Evolutionary conservation across 2,329 filamentous ascomycete species (phyloP).

Genomic region (Didymella glomerata): DNA sequence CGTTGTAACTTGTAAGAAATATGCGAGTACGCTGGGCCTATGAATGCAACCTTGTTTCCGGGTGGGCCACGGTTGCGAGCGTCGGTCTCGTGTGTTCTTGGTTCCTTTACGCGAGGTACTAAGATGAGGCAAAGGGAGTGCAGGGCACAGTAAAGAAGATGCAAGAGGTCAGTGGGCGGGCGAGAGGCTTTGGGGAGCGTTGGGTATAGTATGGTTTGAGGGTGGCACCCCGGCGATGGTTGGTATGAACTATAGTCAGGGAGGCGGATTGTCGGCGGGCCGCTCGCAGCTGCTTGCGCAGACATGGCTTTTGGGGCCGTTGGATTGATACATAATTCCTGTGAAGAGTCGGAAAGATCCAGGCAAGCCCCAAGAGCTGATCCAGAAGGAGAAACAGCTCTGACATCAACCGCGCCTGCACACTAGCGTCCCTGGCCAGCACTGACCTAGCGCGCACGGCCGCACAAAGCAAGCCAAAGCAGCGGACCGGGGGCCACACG

Average conservation of each 20-base stretch:
- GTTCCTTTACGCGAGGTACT: conserved; percentile 2
- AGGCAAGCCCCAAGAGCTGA: conserved; percentile 52
- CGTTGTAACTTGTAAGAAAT: conserved; percentile 35
- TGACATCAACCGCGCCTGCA: conserved; percentile 49
- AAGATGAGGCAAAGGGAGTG: conserved; percentile 30
- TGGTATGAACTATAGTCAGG: conserved; percentile 21
- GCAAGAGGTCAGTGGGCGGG: conserved; percentile 17
- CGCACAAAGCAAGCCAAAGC: conserved; percentile 15
- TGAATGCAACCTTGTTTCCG: conserved; percentile 44
- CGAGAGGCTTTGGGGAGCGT: conserved; percentile 23
- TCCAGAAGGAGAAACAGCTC: conserved; percentile 50
- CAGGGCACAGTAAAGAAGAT: conserved; percentile 33
- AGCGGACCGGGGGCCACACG: conserved; percentile 15
- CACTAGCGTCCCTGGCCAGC: conserved; percentile 15
- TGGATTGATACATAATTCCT: conserved; percentile 53
- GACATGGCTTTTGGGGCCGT: conserved; percentile 49
- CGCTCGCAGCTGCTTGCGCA: conserved; percentile 41
- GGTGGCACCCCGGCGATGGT: conserved; percentile 12
- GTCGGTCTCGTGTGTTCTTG: conserved; percentile 12
- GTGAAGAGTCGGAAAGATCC: conserved; percentile 51
- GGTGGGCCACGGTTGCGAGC: conserved; percentile 29
- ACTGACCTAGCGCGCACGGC: conserved; percentile 16
- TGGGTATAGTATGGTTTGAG: conserved; percentile 11
- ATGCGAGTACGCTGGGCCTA: conserved; percentile 34
- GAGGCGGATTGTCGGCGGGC: conserved; percentile 39